Evolutionary conservation across 306 rosid genomes (phyloP).

Genomic region (Lupinus albus): DNA sequence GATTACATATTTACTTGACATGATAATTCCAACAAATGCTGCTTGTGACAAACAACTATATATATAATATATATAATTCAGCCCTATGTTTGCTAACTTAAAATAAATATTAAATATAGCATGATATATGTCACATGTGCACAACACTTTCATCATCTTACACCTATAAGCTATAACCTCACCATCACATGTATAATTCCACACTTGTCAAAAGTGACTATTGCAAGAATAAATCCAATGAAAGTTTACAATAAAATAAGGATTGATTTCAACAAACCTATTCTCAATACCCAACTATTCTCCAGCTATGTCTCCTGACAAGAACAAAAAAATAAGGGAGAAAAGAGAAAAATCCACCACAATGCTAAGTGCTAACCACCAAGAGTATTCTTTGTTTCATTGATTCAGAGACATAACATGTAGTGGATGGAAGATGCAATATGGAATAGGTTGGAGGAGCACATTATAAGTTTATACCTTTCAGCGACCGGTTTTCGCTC

Average conservation of each 20-base stretch:
- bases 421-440: slow-evolving; percentile 44
- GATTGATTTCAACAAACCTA: slow-evolving; percentile 74
- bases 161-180: no score
- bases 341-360: slow-evolving; percentile 53
- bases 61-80: no score
- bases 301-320: slow-evolving; percentile 39
- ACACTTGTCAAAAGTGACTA: slow-evolving; percentile 65
- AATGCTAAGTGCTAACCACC: slow-evolving; percentile 76
- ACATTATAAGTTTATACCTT: slow-evolving; percentile 41
- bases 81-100: slow-evolving; percentile 45
- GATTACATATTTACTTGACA: no score
- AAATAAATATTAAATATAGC: slow-evolving; percentile 36
- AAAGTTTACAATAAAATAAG: slow-evolving; percentile 52
- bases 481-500: slow-evolving; percentile 91
- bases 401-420: slow-evolving; percentile 47
- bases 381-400: slow-evolving; percentile 50
- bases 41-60: slow-evolving; percentile 40
- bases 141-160: slow-evolving; percentile 47
- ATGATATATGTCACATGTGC: slow-evolving; percentile 50
- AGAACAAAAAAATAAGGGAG: slow-evolving; percentile 36
- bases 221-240: slow-evolving; percentile 98
- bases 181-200: slow-evolving; percentile 48
- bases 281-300: slow-evolving; percentile 59
- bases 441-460: slow-evolving; percentile 41
- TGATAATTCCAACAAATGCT: slow-evolving; percentile 43